Percentiles rank a stretch among this genome's conserved stretches.
Conservation (phyloP, 768 basidiomycete genomes). For the Suillus weaverae region DNA sequence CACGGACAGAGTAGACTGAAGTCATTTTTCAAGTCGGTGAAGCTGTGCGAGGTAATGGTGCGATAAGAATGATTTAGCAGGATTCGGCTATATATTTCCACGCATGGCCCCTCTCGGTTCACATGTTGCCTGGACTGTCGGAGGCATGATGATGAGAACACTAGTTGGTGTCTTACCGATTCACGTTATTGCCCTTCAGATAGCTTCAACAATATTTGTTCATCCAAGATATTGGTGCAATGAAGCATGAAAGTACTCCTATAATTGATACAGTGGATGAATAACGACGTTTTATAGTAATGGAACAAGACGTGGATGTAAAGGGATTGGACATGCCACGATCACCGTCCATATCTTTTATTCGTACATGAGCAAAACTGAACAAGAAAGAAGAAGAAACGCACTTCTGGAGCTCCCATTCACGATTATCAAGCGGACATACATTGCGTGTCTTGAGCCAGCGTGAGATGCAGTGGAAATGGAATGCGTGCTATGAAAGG, state of each 20-base stretch:
- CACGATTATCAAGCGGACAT: slow-evolving; percentile 92
- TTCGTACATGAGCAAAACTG: not conserved
- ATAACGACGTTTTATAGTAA: slow-evolving; percentile 1
- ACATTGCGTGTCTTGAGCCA: slow-evolving; percentile 99
- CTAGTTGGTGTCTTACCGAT: not conserved
- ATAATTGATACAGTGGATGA: not conserved
- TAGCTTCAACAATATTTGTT: not conserved
- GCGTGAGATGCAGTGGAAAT: slow-evolving; percentile 99
- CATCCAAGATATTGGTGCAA: not conserved
- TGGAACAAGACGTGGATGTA: not conserved
- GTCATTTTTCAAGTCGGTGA: not conserved
- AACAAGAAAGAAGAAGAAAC: slow-evolving; percentile 27
- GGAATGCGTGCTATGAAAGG: slow-evolving; percentile 84
- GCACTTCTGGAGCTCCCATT: slow-evolving; percentile 96
- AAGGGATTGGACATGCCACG: not conserved
- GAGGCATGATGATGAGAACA: not conserved
- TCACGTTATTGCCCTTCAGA: not conserved
- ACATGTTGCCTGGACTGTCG: not conserved
- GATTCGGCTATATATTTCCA: not conserved
- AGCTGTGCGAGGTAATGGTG: not conserved
- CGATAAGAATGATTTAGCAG: not conserved
- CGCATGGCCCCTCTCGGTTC: not conserved
- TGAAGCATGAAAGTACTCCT: not conserved
- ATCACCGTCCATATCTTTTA: slow-evolving; percentile 1
- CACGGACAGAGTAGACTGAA: not conserved